Conservation (phyloP, 495 filamentous ascomycete species). For the Clohesyomyces aquaticus region DNA sequence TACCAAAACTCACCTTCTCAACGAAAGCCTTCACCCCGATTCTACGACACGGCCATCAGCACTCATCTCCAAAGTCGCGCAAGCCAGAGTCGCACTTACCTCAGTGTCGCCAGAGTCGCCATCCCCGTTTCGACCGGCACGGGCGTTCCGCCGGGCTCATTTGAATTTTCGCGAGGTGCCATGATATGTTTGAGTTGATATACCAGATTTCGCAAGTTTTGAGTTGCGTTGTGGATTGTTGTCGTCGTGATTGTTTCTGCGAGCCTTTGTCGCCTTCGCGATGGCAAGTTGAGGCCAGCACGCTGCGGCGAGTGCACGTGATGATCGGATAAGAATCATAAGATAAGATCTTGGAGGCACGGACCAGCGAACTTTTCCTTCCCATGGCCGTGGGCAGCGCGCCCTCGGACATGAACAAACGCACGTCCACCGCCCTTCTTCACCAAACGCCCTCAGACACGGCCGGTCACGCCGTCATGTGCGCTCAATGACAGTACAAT, state of each 20-base stretch:
- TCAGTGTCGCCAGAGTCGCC: conserved; percentile 76
- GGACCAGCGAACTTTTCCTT: conserved; percentile 10
- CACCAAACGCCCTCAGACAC: background rate
- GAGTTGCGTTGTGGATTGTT: conserved; percentile 30
- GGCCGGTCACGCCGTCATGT: conserved; percentile 22
- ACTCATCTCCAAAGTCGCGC: conserved; percentile 8
- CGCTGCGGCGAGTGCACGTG: conserved; percentile 1
- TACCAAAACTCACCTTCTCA: conserved; percentile 63
- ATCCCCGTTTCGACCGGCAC: conserved; percentile 74
- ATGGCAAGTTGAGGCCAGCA: background rate
- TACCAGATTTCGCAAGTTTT: conserved; percentile 33
- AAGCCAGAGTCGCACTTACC: conserved; percentile 52
- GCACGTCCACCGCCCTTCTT: background rate
- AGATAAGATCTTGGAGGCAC: conserved; percentile 11
- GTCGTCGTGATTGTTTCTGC: conserved; percentile 35
- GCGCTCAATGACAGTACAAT: conserved; percentile 13
- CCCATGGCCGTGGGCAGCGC: too few relatives aligned
- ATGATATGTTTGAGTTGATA: conserved; percentile 18
- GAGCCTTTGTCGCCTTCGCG: conserved; percentile 19
- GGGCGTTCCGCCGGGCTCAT: conserved; percentile 59
- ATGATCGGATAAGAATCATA: background rate
- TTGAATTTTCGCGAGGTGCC: conserved; percentile 42
- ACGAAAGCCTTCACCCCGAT: conserved; percentile 75
- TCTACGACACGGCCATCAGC: conserved; percentile 49
- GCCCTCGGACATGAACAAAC: too few relatives aligned